Base-by-base conservation (phyloP, 768 basidiomycete genomes). In the Agaricus blazei region DNA sequence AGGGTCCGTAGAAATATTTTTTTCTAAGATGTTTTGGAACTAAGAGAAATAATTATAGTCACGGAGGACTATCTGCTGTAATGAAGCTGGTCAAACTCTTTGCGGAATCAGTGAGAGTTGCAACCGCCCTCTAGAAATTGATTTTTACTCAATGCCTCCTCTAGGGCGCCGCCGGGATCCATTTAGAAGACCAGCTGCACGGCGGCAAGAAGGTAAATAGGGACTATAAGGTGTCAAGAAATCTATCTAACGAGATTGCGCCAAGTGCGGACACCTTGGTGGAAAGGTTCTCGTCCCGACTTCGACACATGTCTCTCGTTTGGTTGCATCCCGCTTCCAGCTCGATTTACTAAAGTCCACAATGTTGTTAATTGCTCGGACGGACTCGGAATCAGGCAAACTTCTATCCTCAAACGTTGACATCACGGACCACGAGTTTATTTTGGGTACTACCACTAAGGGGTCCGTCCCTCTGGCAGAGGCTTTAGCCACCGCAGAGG, bases 81-180 rank as follows among this genome's bases (percentile, higher is more conserved):
- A 93, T 98, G 88, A 98, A 97, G 72, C 80, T 98, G 7, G 84
- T 84, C 37, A 98, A 97, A 65, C 77, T 94, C 23, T 96, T 98
- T 63, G 94, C 91, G n/a, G 95, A 97, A 75, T 88, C 89, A 51
- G 87, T 87, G 63, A 67, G 72, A 19, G 9, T 15, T 37, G 42
- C 28, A 6, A 14, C 15, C 14, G n/a, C 9, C 47, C 41, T 60
- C 27, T 23, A 15, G 54, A 27, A 26, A 28, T 27, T 7, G 4
- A 5, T 11, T 42, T 28, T 24, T 38, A 41, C 19, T 50, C 6
- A 55, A 42, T 36, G 42, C 29, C 26, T 48, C 28, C 38, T n/a
- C 27, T 59, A 89, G 81, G 94, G 95, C 26, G 90, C 91, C 12
- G 81, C 94, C 8, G 95, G 81, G 14, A 88, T 98, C 48, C 95